These are phyloP conservation scores for Penicillium chermesinum DNA, from an alignment of 495 filamentous ascomycete species.

Conservation along the genomic window DNA sequence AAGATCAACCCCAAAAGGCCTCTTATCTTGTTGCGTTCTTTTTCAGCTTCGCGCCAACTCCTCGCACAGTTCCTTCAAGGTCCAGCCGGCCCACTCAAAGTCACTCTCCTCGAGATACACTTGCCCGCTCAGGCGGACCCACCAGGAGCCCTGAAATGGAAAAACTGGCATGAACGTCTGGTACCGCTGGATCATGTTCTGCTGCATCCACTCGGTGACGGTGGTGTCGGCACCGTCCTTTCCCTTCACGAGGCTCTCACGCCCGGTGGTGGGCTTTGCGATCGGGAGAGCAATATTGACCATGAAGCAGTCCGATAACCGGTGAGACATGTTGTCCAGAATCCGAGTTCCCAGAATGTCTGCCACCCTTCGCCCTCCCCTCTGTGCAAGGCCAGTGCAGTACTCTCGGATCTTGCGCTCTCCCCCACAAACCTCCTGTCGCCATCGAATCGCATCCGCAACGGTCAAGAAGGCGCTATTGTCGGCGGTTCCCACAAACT, in stretches of 20 bases:
- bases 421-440: conserved; percentile 56
- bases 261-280: conserved; percentile 18
- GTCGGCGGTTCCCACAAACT: conserved; percentile 68
- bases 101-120: conserved; percentile 5
- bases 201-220: conserved; percentile 52
- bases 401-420: conserved; percentile 2
- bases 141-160: conserved; percentile 1
- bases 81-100: conserved; percentile 7
- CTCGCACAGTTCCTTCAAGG: neutral
- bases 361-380: conserved; percentile 52
- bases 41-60: neutral
- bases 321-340: conserved; percentile 29
- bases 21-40: no score
- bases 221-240: conserved; percentile 12
- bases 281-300: conserved; percentile 66
- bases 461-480: conserved; percentile 59
- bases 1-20: no score
- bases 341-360: conserved; percentile 59
- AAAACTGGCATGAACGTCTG: conserved; percentile 58
- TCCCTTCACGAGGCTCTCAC: conserved; percentile 19
- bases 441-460: conserved; percentile 58
- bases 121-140: conserved; percentile 3
- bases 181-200: conserved; percentile 49
- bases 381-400: conserved; percentile 38
- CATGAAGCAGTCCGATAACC: conserved; percentile 41